A percentile compares a stretch with the other conserved stretches of the same genome.
phyloP scores from a whole-genome alignment of 75 land plant species.

The Larix kaempferi region DNA sequence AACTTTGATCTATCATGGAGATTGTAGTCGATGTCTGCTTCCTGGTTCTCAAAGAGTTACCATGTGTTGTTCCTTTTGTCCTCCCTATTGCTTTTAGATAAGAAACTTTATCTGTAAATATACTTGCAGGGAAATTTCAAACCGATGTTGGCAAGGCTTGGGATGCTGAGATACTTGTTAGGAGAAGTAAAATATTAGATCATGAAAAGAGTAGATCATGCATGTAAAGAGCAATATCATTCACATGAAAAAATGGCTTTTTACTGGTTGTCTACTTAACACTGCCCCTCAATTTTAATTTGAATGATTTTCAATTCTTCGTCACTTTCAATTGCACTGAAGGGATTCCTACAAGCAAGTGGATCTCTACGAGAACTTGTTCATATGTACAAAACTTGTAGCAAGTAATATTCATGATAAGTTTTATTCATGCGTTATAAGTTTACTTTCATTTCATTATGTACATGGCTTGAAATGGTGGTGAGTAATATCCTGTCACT shows the following conservation, averaged over 20 bases:
- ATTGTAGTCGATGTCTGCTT: too few species aligned
- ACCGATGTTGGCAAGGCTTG: constrained; percentile 34
- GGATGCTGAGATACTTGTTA: constrained; percentile 29
- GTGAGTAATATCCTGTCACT: neutral
- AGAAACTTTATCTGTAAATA: too few species aligned
- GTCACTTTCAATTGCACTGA: neutral
- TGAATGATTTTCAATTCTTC: neutral
- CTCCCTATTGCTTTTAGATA: too few species aligned
- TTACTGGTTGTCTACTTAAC: neutral
- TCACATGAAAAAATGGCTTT: neutral
- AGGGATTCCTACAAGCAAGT: neutral
- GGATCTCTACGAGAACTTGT: neutral
- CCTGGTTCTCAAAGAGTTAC: too few species aligned
- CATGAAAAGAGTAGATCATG: neutral
- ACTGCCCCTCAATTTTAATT: neutral
- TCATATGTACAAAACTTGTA: neutral
- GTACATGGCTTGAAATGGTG: neutral
- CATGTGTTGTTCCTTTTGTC: too few species aligned
- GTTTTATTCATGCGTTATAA: neutral
- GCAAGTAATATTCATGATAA: neutral
- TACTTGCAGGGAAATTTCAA: constrained; percentile 30
- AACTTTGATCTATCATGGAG: too few species aligned
- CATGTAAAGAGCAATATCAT: neutral
- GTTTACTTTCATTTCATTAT: neutral
- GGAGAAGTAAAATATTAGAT: constrained; percentile 22